phyloP scores from a whole-genome alignment of 768 basidiomycete genomes.

The Russula emetica region DNA sequence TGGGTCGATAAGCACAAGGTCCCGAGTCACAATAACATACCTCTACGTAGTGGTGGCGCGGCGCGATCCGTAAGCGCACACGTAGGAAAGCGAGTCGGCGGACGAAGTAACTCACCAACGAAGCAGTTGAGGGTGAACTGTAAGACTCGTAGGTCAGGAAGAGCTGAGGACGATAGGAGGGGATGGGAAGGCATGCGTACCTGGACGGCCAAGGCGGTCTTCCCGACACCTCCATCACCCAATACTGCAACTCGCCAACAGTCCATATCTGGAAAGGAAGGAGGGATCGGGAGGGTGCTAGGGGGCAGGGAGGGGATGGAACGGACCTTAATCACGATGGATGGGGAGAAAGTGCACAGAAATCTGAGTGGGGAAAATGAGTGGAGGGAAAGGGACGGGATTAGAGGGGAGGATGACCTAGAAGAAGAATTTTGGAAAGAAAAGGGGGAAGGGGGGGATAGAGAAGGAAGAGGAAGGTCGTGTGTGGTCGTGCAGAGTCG shows the following conservation, averaged over 20 bases:
- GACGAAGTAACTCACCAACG: slow-evolving; percentile 61
- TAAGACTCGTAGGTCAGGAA: slow-evolving; percentile 11
- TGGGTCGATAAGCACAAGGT: slow-evolving; percentile 20
- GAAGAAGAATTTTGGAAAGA: slow-evolving; percentile 16
- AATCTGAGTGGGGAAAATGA: slow-evolving; percentile 21
- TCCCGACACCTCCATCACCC: slow-evolving; percentile 96
- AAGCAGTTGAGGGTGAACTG: slow-evolving; percentile 96
- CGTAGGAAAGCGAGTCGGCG: background rate
- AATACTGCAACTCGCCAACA: slow-evolving; percentile 94
- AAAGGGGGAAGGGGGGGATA: slow-evolving; percentile 11
- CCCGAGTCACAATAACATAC: slow-evolving; percentile 37
- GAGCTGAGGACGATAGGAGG: slow-evolving; percentile 1
- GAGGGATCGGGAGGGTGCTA: slow-evolving; percentile 10
- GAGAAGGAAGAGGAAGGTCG: slow-evolving; percentile 22
- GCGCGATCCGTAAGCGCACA: slow-evolving; percentile 21
- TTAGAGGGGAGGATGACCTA: slow-evolving; percentile 17
- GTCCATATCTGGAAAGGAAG: slow-evolving; percentile 58
- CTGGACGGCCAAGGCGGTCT: slow-evolving; percentile 94
- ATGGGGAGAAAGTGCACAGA: slow-evolving; percentile 16
- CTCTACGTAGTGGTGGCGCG: slow-evolving; percentile 42
- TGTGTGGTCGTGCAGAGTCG: slow-evolving; percentile 29
- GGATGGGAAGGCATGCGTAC: slow-evolving; percentile 43
- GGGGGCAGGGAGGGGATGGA: background rate
- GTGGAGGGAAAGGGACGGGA: slow-evolving; percentile 12
- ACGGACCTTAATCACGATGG: slow-evolving; percentile 26